Percentiles rank a stretch among this genome's conserved stretches.
phyloP scores from a whole-genome alignment of 202 grass and related monocot genomes.

The Setaria viridis region DNA sequence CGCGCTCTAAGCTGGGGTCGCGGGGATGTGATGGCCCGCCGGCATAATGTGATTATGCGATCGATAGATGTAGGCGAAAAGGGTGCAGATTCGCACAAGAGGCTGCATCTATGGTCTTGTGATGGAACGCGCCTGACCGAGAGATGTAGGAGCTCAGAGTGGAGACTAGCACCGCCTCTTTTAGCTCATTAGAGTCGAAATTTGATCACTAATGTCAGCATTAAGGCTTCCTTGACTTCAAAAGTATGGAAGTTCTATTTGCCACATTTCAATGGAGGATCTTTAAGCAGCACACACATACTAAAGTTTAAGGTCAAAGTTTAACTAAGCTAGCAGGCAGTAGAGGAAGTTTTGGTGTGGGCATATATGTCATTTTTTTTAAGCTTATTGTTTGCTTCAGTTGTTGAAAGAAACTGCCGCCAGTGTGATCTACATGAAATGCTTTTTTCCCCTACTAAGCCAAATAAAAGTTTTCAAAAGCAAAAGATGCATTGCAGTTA shows the following conservation, averaged over 20 bases:
- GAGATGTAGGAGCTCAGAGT: not conserved
- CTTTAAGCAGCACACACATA: not conserved
- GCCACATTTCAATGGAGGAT: not conserved
- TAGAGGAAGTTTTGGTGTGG: not conserved
- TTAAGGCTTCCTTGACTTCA: not conserved
- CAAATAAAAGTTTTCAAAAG: conserved; percentile 3
- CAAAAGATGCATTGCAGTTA: not conserved
- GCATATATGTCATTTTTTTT: not conserved
- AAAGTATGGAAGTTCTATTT: not conserved
- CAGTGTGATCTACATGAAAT: not conserved
- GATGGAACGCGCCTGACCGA: not conserved
- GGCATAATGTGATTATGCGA: not conserved
- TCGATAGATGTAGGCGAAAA: not conserved
- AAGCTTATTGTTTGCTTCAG: not conserved
- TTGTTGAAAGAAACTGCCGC: not conserved
- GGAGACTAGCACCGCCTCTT: not conserved
- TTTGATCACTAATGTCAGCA: not conserved
- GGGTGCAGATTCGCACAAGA: not conserved
- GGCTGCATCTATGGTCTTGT: not conserved
- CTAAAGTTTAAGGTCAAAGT: not conserved
- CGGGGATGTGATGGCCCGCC: not conserved
- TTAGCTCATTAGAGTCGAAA: not conserved
- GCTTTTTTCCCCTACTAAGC: not conserved
- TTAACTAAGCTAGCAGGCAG: not conserved
- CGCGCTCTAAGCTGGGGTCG: not conserved